These are phyloP conservation scores for Leccinum obscurum DNA, from an alignment of 768 basidiomycete species.

Conservation along the genomic window DNA sequence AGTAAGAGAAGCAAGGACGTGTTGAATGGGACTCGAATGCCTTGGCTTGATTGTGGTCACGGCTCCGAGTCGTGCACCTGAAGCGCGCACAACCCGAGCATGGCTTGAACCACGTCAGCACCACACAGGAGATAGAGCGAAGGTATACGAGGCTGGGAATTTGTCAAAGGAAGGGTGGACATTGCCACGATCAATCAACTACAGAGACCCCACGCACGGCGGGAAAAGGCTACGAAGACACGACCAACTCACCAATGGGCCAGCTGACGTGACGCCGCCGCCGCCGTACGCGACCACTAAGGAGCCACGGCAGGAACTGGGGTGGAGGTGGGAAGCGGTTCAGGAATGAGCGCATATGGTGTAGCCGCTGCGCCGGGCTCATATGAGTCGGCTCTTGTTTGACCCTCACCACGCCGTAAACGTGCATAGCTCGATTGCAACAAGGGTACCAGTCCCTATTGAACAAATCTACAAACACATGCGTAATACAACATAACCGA, in stretches of 20 bases:
- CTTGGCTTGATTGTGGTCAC: conserved; percentile 11
- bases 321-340: conserved; percentile 15
- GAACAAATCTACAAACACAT: conserved; percentile 17
- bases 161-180: not conserved
- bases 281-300: conserved; percentile 1
- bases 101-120: conserved; percentile 9
- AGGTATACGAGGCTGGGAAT: not conserved
- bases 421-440: not conserved
- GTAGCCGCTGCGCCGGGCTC: not conserved
- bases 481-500: conserved; percentile 9
- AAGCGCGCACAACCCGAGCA: not conserved
- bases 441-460: conserved; percentile 28
- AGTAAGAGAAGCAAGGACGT: conserved; percentile 1
- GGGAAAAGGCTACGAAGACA: conserved; percentile 4
- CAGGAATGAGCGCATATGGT: conserved; percentile 6
- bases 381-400: not conserved
- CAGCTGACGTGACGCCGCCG: conserved; percentile 5
- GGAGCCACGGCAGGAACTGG: conserved; percentile 19
- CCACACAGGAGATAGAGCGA: not conserved
- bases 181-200: conserved; percentile 4
- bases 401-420: not conserved
- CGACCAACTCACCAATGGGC: conserved; percentile 20
- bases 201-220: not conserved
- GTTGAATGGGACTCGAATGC: conserved; percentile 5
- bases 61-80: not conserved